These are phyloP conservation scores for Aurantiochytrium sp. DNA, from an alignment of 108 stramenopile genomes.

Conservation along the genomic window DNA sequence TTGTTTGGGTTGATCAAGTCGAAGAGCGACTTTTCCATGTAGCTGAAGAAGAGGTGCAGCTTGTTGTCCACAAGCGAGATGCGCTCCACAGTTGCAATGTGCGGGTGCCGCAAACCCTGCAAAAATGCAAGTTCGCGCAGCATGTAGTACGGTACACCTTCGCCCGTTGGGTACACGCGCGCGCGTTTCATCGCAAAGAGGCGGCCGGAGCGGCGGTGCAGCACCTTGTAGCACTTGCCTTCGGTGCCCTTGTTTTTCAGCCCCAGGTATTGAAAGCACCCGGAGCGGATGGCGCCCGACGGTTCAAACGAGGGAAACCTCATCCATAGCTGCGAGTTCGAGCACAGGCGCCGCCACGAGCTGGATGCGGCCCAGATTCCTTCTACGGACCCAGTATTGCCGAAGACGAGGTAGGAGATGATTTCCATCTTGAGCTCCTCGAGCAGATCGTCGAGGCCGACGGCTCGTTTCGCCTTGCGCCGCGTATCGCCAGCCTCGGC, in stretches of 20 bases:
- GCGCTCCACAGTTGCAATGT: conserved; percentile 65
- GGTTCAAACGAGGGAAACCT: neutral
- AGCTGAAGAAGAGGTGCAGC: conserved; percentile 89
- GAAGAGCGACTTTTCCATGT: conserved; percentile 79
- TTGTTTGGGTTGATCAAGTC: conserved; percentile 71
- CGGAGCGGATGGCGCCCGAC: neutral
- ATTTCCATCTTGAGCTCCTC: neutral
- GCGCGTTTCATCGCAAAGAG: conserved; percentile 86
- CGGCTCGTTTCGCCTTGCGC: neutral
- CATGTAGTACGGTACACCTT: conserved; percentile 82
- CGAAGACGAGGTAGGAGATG: neutral
- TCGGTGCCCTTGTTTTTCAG: conserved; percentile 70
- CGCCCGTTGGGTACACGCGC: conserved; percentile 72
- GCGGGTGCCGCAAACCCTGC: conserved; percentile 85
- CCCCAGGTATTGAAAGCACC: neutral
- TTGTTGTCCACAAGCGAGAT: conserved; percentile 31
- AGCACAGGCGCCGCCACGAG: neutral
- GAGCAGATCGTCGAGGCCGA: neutral
- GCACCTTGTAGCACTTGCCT: conserved; percentile 84
- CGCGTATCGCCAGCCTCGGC: no score
- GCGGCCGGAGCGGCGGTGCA: conserved; percentile 47
- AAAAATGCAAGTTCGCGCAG: conserved; percentile 84
- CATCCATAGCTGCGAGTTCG: neutral
- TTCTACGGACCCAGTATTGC: neutral
- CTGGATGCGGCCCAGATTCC: neutral